Percentiles rank a stretch among this genome's conserved stretches.
Evolutionary conservation across 305 asterid genomes (phyloP).

Genomic region (Nicotiana rustica): DNA sequence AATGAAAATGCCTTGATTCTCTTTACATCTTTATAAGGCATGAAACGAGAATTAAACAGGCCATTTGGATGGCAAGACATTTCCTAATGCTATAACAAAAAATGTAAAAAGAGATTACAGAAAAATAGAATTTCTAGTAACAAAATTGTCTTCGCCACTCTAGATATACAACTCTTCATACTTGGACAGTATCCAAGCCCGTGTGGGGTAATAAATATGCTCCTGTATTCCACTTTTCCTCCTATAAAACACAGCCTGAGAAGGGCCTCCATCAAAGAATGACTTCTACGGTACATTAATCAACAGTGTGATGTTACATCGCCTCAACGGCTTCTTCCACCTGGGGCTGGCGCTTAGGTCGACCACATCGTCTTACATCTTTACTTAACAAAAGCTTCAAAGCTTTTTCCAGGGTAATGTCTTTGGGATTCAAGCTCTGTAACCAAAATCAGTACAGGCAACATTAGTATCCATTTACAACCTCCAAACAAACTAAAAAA

Average conservation of each 20-base stretch:
- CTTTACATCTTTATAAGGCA: not conserved
- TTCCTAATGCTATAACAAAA: not conserved
- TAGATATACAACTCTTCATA: slow-evolving; percentile 24
- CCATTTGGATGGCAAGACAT: slow-evolving; percentile 16
- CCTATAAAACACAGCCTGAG: slow-evolving; percentile 31
- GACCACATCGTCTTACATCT: slow-evolving; percentile 64
- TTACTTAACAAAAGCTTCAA: slow-evolving; percentile 65
- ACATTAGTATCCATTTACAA: not conserved
- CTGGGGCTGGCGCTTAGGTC: slow-evolving; percentile 56
- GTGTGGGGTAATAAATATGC: slow-evolving; percentile 13
- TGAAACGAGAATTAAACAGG: not conserved
- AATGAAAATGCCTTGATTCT: not conserved
- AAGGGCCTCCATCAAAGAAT: slow-evolving; percentile 32
- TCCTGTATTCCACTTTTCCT: slow-evolving; percentile 16
- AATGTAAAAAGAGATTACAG: slow-evolving; percentile 6
- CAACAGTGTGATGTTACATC: slow-evolving; percentile 27
- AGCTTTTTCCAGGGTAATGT: slow-evolving; percentile 72
- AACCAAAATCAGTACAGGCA: slow-evolving; percentile 1
- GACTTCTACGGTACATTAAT: slow-evolving; percentile 29
- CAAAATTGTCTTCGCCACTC: slow-evolving; percentile 26
- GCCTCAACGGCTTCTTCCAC: slow-evolving; percentile 52
- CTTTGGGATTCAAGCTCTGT: slow-evolving; percentile 68
- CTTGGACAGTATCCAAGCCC: slow-evolving; percentile 11
- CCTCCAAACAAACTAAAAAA: not conserved
- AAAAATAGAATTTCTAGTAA: slow-evolving; percentile 20